Conservation (phyloP, 108 stramenopile genomes). For the Mediolabrus comicus region DNA sequence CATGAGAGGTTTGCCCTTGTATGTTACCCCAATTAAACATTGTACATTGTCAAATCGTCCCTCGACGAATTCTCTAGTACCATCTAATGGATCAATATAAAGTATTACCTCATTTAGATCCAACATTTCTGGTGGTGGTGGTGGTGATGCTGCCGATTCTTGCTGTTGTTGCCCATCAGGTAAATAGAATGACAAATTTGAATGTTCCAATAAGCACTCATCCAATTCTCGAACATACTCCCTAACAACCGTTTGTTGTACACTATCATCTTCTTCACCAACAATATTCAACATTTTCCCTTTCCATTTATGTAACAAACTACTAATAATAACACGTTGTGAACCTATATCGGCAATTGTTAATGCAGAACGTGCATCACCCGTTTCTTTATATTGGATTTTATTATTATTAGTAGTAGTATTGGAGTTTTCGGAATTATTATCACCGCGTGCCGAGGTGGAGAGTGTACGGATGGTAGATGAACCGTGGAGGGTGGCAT, state of each 20-base stretch:
- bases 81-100: conserved; percentile 80
- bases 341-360: conserved; percentile 60
- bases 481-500: background rate
- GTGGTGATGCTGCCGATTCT: too few relatives aligned
- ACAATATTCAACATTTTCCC: conserved; percentile 17
- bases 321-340: conserved; percentile 49
- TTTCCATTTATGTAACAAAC: background rate
- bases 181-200: background rate
- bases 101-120: conserved; percentile 16
- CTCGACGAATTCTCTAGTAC: conserved; percentile 82
- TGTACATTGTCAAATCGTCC: conserved; percentile 67
- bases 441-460: background rate
- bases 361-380: conserved; percentile 52
- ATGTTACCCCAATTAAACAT: conserved; percentile 59
- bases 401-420: too few relatives aligned
- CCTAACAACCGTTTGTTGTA: background rate
- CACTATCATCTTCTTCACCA: conserved; percentile 27
- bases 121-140: conserved; percentile 12
- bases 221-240: conserved; percentile 1
- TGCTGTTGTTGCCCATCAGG: background rate
- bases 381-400: conserved; percentile 50
- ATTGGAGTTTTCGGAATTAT: too few relatives aligned
- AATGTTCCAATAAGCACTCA: background rate
- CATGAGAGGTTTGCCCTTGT: conserved; percentile 47
- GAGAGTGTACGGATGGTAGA: background rate